These are phyloP conservation scores for Saururus chinensis DNA, from an alignment of 164 flowering plant species.

Conservation along the genomic window DNA sequence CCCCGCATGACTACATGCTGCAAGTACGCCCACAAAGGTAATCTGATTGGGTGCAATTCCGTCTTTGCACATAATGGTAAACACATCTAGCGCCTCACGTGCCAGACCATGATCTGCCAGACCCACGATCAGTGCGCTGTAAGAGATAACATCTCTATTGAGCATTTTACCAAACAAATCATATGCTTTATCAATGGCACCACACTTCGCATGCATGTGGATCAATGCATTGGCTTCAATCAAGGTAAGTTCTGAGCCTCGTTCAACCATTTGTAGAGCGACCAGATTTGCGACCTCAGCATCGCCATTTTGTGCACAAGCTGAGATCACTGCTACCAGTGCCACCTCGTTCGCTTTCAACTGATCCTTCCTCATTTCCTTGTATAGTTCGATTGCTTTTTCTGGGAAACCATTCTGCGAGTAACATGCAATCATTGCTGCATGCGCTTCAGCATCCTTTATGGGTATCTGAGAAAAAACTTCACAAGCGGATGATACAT, in stretches of 20 bases:
- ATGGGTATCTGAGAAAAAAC: conserved; percentile 21
- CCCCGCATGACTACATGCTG: conserved; percentile 40
- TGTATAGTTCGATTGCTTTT: conserved; percentile 32
- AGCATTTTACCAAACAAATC: conserved; percentile 25
- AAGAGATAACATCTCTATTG: conserved; percentile 25
- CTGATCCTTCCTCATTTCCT: conserved; percentile 20
- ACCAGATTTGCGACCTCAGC: conserved; percentile 13
- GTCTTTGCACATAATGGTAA: conserved; percentile 26
- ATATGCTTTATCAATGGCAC: conserved; percentile 21
- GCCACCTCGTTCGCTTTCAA: conserved; percentile 30
- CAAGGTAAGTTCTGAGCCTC: conserved; percentile 14
- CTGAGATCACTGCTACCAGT: conserved; percentile 39
- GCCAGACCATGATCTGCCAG: conserved; percentile 36
- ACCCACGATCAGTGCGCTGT: conserved; percentile 29
- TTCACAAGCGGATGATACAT: conserved; percentile 17
- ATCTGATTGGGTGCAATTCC: conserved; percentile 29
- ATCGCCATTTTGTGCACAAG: conserved; percentile 37
- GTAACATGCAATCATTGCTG: conserved; percentile 37
- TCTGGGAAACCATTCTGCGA: conserved; percentile 32
- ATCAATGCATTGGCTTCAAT: conserved; percentile 33
- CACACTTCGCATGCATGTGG: conserved; percentile 42
- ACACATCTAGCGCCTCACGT: conserved; percentile 26
- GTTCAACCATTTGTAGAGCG: conserved; percentile 17
- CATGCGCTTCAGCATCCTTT: conserved; percentile 23
- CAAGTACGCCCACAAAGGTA: conserved; percentile 31